Evolutionary conservation across 257 asterid genomes (phyloP), one percentile per base, ranked within the genome.

Genomic region (Buddleja alternifolia): DNA sequence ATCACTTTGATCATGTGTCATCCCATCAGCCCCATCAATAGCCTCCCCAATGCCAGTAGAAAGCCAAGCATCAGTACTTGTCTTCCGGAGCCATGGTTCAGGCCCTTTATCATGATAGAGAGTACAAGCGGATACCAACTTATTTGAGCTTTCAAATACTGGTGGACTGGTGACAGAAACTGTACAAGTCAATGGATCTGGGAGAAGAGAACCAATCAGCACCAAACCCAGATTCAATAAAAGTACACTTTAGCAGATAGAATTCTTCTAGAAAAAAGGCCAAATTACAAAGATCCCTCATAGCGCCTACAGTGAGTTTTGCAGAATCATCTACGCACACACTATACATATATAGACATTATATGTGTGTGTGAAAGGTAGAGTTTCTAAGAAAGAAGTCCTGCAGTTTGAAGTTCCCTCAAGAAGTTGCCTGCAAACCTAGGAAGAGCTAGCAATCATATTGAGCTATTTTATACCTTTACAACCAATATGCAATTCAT

Each of bases 1-100:
- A 75, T 93, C 99, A 70, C 99, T 97, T 81, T 82, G 88, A 72
- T 93, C 97, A 50, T 87, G 97, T 59, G 88, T 61, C 51, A 63
- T 71, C 50, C 95, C 96, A 81, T 93, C 98, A 7, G 96, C 84
- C 67, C 96, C 97, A 62, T 88, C 97, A 70, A 93, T 80, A 69
- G 95, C 84, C 80, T 88, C 99, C 58, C 95, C 96, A 63, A 80
- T 64, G 53, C 99, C 99, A 69, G 95, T 82, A 75, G 97, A 87
- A 69, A 93, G 99, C 99, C 99, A 93, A 71, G 99, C 99, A 81
- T 93, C 99, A 69, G 92, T 90, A 73, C 97, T 88, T n/a, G 99
- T 86, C 79, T 76, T 89, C 71, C 97, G 86, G 71, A 93, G 93
- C 99, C 97, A 93, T 39, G 95, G 96, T 78, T 84, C 96, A 12